phyloP scores from a whole-genome alignment of 441 rosid species.

The Gossypium gossypioides region DNA sequence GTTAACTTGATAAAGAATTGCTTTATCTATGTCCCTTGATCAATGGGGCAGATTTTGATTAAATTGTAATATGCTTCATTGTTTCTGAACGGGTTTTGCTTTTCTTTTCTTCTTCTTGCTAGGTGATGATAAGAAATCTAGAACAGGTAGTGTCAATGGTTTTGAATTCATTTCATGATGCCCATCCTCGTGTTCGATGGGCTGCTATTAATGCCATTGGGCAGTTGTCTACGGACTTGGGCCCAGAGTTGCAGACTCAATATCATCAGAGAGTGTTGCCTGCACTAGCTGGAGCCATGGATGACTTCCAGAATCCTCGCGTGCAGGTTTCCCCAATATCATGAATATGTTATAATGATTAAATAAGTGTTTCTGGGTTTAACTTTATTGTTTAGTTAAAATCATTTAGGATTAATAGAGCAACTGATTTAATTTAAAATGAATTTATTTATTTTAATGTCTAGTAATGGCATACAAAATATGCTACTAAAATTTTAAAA shows the following conservation, averaged over 20 bases:
- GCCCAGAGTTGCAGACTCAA: constrained; percentile 41
- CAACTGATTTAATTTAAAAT: background rate
- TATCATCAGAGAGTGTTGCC: constrained; percentile 41
- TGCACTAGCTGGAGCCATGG: constrained; percentile 43
- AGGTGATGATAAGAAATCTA: constrained; percentile 36
- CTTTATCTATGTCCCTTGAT: background rate
- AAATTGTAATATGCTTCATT: background rate
- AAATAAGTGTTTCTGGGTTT: background rate
- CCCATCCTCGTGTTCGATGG: constrained; percentile 45
- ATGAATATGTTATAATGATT: background rate
- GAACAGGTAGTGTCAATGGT: constrained; percentile 41
- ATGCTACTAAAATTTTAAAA: background rate
- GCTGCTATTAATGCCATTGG: constrained; percentile 51
- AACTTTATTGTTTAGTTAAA: background rate
- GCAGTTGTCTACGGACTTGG: constrained; percentile 40
- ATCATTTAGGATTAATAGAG: background rate
- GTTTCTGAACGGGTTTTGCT: background rate
- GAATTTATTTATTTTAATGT: constrained; percentile 1
- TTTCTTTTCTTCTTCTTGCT: background rate
- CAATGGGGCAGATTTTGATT: background rate
- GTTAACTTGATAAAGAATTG: background rate
- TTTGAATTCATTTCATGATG: constrained; percentile 35
- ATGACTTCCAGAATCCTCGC: constrained; percentile 40
- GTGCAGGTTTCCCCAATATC: constrained; percentile 35
- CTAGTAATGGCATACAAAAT: background rate